A percentile compares a stretch with the other conserved stretches of the same genome.
Conservation (phyloP, 1,284 basidiomycete genomes). For the Apiotrichum mycotoxinovorans region DNA sequence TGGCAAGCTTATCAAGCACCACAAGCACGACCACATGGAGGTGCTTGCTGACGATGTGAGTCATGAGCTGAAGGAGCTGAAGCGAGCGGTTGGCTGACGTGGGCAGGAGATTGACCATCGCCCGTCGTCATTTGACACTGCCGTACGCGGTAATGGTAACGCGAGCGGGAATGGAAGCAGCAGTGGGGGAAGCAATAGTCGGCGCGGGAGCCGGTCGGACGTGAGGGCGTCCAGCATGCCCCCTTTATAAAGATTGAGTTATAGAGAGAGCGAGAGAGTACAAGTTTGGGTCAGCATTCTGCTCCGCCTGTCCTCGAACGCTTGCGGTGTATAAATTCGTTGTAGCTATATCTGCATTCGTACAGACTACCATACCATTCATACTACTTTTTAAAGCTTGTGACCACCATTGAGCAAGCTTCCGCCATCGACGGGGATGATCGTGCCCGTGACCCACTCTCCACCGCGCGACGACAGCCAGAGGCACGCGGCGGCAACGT, state of each 20-base stretch:
- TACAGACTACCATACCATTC: background rate
- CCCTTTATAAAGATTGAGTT: no score
- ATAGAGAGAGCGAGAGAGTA: no score
- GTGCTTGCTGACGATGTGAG: background rate
- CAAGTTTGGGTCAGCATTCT: no score
- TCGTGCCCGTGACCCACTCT: constrained; percentile 62
- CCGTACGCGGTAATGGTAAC: no score
- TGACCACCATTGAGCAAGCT: constrained; percentile 43
- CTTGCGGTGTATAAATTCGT: no score
- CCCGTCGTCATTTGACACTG: background rate
- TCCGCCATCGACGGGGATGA: constrained; percentile 62
- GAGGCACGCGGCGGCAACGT: constrained; percentile 61
- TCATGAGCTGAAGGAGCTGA: no score
- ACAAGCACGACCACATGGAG: constrained; percentile 4
- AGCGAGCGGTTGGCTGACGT: background rate
- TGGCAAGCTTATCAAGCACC: background rate
- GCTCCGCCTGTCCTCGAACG: no score
- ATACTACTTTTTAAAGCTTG: constrained; percentile 16
- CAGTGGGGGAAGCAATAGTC: no score
- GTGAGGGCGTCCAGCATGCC: no score
- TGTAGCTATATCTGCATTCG: background rate
- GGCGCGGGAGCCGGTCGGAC: background rate
- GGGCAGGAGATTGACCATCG: background rate
- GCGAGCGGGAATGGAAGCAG: no score
- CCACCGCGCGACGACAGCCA: constrained; percentile 62